Evolutionary conservation across 768 basidiomycete species (phyloP).

Genomic region (Agaricus subrufescens): DNA sequence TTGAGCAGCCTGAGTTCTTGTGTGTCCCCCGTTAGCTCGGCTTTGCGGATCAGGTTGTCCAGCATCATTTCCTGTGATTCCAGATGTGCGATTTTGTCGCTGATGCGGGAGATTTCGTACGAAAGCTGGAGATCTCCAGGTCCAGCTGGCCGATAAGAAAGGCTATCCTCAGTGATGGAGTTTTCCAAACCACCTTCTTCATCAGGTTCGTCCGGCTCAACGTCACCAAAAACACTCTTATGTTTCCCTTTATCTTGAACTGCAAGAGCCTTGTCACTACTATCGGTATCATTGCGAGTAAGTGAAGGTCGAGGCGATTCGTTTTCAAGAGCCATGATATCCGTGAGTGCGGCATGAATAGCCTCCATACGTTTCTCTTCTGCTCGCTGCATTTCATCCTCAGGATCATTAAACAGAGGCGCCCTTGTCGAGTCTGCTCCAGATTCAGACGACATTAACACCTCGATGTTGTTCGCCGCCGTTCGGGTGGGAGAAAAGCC

Average conservation of each 20-base stretch:
- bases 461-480: constrained; percentile 60
- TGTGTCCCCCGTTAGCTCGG: constrained; percentile 87
- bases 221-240: constrained; percentile 26
- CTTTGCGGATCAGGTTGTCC: constrained; percentile 87
- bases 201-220: constrained; percentile 42
- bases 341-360: constrained; percentile 92
- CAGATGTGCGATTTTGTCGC: constrained; percentile 69
- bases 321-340: constrained; percentile 88
- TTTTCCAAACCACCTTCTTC: constrained; percentile 40
- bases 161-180: constrained; percentile 21
- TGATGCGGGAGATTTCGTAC: constrained; percentile 77
- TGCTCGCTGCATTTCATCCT: constrained; percentile 62
- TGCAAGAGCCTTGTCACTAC: constrained; percentile 10
- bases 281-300: constrained; percentile 12
- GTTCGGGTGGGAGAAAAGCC: constrained; percentile 26
- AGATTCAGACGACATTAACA: constrained; percentile 68
- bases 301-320: constrained; percentile 16
- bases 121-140: constrained; percentile 89
- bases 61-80: constrained; percentile 81
- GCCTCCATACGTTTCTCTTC: constrained; percentile 91
- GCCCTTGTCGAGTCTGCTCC: constrained; percentile 55
- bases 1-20: constrained; percentile 80
- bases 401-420: constrained; percentile 79
- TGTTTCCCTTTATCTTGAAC: constrained; percentile 10
- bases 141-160: constrained; percentile 70